Base-by-base conservation (phyloP, 192 early-diverging fungal species). In the Mortierella alpina region DNA sequence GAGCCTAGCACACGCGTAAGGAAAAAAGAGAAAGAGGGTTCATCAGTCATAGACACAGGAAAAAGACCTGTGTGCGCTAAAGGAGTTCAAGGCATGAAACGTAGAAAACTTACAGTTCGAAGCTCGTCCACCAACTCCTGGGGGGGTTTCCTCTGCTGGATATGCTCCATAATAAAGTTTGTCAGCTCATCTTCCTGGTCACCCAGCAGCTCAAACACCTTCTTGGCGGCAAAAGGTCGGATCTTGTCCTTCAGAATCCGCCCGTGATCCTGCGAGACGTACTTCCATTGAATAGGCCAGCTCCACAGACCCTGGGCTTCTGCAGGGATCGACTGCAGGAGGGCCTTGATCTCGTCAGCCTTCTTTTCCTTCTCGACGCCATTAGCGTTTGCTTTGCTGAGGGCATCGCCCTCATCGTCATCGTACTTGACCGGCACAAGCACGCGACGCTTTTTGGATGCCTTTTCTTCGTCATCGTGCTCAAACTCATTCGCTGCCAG, bases 141-240 rank as follows among this genome's bases (percentile, higher is more conserved):
- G 0, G 95, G 92, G 0, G 91, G 71, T 42, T 91, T 91, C 63
- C 84, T 86, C 42, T 89, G 88, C 12, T 84, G 75, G 18, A 99
- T 85, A 66, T 91, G 89, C 18, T 90, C 87, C 52, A 94, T 70
- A 31, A 96, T 88, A 87, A 95, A 96, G n/a, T 90, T 85, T 7
- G 91, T 85, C 62, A 99, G 68, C 40, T 95, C 95, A 46, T 88
- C 86, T 58, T 96, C 94, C 55, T 90, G 90, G 2, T 91, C 93
- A 18, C 94, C 95, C 22, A 99, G 69, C 59, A 94, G 89, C 68
- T 96, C 94, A 0, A 85, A 70, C 41, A 98, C 89, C 65, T 95
- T 94, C 80, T 95, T 93, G 15, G 82, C 84, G 13, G 95, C 85
- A 68, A 95, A 95, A 0, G 95, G 92, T 60, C 84, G 77, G 42